These are phyloP conservation scores for Calocybe cyanea DNA, from an alignment of 768 basidiomycete genomes.

Conservation along the genomic window DNA sequence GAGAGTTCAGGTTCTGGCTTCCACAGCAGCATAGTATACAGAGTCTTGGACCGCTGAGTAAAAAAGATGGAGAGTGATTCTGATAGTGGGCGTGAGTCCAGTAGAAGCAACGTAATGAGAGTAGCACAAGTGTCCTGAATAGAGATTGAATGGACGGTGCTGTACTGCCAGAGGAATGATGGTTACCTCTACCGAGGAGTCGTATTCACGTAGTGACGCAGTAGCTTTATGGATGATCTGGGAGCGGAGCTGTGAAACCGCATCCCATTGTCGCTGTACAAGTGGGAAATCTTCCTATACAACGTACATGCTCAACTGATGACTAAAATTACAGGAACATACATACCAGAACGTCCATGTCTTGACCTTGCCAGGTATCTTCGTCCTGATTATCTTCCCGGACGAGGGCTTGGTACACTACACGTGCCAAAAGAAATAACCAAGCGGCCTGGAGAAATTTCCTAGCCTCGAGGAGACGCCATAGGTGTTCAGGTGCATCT, in stretches of 20 bases:
- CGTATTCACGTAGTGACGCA: conserved; percentile 63
- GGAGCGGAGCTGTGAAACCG: conserved; percentile 77
- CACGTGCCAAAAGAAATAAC: conserved; percentile 82
- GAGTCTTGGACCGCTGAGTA: conserved; percentile 60
- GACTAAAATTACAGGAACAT: not conserved
- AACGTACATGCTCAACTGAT: not conserved
- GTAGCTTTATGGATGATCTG: conserved; percentile 91
- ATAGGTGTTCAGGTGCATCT: conserved; percentile 89
- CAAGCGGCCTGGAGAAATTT: conserved; percentile 81
- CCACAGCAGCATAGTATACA: conserved; percentile 43
- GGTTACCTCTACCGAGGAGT: conserved; percentile 50
- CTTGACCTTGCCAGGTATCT: conserved; percentile 52
- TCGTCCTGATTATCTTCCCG: conserved; percentile 63
- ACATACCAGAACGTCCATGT: conserved; percentile 61
- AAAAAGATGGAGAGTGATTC: conserved; percentile 74
- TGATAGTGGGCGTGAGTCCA: conserved; percentile 77
- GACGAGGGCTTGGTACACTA: conserved; percentile 74
- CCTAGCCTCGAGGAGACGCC: conserved; percentile 80
- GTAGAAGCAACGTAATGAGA: conserved; percentile 79
- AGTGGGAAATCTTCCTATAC: conserved; percentile 80
- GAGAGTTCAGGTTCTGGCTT: conserved; percentile 13
- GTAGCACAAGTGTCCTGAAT: conserved; percentile 70
- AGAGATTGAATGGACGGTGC: not conserved
- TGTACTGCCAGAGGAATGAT: not conserved
- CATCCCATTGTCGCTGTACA: conserved; percentile 91